Evolutionary conservation across 1,284 basidiomycete genomes (phyloP).

Genomic region (Melampsora americana): DNA sequence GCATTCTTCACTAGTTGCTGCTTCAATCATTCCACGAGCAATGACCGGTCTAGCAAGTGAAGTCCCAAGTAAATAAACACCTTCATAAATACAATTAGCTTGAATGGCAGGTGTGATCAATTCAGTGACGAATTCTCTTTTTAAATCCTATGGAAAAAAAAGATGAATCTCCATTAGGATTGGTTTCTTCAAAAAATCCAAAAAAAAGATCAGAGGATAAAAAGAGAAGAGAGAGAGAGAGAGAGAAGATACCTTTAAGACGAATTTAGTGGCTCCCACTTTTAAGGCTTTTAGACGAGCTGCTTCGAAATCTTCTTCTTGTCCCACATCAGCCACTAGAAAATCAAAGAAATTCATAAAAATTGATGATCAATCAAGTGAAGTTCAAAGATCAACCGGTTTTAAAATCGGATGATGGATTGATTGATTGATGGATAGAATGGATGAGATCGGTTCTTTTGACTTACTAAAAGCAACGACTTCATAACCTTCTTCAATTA

Average conservation of each 20-base stretch:
- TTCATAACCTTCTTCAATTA: constrained; percentile 96
- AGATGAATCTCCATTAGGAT: too few species aligned
- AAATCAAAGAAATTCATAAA: constrained; percentile 4
- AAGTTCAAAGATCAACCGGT: too few species aligned
- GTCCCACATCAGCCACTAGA: constrained; percentile 87
- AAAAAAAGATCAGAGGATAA: neutral
- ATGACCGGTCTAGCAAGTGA: constrained; percentile 97
- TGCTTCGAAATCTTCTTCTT: constrained; percentile 97
- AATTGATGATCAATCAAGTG: neutral
- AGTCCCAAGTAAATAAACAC: constrained; percentile 95
- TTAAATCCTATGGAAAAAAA: constrained; percentile 69
- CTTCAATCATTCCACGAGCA: constrained; percentile 95
- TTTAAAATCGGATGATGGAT: too few species aligned
- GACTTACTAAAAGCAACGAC: constrained; percentile 79
- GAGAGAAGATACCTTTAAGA: constrained; percentile 26
- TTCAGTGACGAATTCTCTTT: constrained; percentile 90
- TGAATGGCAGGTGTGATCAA: constrained; percentile 96
- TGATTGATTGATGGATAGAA: too few species aligned
- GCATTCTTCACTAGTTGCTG: constrained; percentile 86
- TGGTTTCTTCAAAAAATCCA: neutral
- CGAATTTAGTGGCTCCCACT: constrained; percentile 79
- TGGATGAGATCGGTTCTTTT: constrained; percentile 24
- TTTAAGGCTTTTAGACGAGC: constrained; percentile 85
- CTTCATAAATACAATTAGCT: constrained; percentile 99
- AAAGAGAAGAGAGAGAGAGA: neutral